Base-by-base conservation (phyloP, 2,329 filamentous ascomycete species). In the Graphiopsis chlorocephala region DNA sequence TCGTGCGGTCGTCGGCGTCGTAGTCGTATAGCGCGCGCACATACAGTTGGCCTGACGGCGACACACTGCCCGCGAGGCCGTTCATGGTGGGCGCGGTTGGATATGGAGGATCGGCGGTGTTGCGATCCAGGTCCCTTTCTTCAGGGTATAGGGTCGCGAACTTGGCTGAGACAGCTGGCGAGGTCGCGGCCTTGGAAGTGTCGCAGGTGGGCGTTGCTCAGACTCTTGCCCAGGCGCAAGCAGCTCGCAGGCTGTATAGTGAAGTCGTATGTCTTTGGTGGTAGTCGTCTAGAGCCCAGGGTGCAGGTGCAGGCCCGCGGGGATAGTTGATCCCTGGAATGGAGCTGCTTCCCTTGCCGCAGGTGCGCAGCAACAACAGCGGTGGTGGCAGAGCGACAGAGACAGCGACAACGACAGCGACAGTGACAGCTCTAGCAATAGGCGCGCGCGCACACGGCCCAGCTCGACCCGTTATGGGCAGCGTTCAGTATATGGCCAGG, bases 1-100 rank as follows among this genome's bases (percentile, higher is more conserved):
- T 97, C 56, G 94, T 98, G 73, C 92, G 89, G 79, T 99, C 95
- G 80, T 99, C 94, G 74, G 95, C 92, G 75, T 97, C 92, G 82
- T 98, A 99, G 82, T 97, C 92, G 83, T 98, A 99, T 68, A 98
- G 86, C 55, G 95, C 95, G 75, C 93, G 90, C 74, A 99, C 95
- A 76, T 95, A 98, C 83, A 97, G 89, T 75, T 79, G 79, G 63
- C 80, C 80, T 56, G 83, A 80, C 29, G 85, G 81, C 56, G 82
- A 82, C 26, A 79, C 74, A 64, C 77, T 81, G 64, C 81, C 81
- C 64, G 76, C 79, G 72, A 83, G 81, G 70, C 78, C 80, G 75
- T 83, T 83, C 82, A 85, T 85, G 65, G 57, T 75, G 61, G 28
- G 69, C 61, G 66, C 60, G 63, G 60, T 53, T 15, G 61, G 31